Conservation (phyloP, 257 asterid genomes). For the Leonotis leonurus region DNA sequence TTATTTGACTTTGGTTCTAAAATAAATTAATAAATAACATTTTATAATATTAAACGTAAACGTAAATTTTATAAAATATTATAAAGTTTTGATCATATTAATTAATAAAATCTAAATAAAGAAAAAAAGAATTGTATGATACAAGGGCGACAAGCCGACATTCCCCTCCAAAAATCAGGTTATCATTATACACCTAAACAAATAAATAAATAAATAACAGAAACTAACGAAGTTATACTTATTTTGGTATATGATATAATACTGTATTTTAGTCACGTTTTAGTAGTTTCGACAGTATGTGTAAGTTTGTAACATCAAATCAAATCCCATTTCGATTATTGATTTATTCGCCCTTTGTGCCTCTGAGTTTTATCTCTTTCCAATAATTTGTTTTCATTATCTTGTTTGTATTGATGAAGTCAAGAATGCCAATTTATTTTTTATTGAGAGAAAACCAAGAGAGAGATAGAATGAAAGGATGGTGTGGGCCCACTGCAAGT, state of each 20-base stretch:
- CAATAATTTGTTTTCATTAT: too few species aligned
- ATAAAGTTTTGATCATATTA: too few species aligned
- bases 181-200: not conserved
- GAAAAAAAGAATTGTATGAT: not conserved
- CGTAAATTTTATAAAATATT: too few species aligned
- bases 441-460: not conserved
- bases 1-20: too few species aligned
- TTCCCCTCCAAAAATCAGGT: not conserved
- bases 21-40: too few species aligned
- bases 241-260: not conserved
- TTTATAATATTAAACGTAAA: too few species aligned
- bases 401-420: constrained; percentile 1
- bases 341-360: constrained; percentile 6
- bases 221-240: not conserved
- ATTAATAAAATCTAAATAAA: too few species aligned
- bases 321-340: not conserved
- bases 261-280: constrained; percentile 1
- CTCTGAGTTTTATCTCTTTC: too few species aligned
- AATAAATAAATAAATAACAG: not conserved
- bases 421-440: constrained; percentile 3
- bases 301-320: constrained; percentile 1
- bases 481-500: constrained; percentile 11
- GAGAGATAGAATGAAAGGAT: not conserved
- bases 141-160: not conserved
- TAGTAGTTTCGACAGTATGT: not conserved